Conservation (phyloP, 2,329 filamentous ascomycete genomes). For the Penicillium digitatum region DNA sequence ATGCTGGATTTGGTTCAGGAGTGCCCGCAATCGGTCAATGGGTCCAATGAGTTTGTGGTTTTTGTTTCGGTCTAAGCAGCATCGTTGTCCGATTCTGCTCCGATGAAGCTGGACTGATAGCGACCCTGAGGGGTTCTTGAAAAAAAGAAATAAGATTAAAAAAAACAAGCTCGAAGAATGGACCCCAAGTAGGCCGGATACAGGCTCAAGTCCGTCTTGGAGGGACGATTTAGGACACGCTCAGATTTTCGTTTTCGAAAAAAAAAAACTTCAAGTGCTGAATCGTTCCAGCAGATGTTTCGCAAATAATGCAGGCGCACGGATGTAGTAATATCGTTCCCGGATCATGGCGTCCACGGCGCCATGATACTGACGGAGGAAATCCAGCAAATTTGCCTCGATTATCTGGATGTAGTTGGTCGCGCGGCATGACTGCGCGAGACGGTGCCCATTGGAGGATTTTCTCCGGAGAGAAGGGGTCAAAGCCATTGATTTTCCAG, state of each 20-base stretch:
- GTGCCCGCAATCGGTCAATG: neutral
- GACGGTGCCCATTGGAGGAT: constrained; percentile 16
- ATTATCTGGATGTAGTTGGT: constrained; percentile 13
- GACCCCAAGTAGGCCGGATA: neutral
- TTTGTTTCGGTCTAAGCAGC: neutral
- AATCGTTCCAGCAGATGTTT: neutral
- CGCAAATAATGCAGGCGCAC: constrained; percentile 2
- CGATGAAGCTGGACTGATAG: neutral
- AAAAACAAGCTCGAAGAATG: neutral
- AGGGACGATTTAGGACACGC: neutral
- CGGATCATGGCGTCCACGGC: neutral
- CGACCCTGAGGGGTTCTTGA: neutral
- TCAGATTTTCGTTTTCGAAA: constrained; percentile 1
- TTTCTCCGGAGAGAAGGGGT: constrained; percentile 16
- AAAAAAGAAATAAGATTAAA: neutral
- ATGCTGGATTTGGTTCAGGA: neutral
- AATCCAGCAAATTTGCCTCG: constrained; percentile 12
- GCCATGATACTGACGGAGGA: constrained; percentile 12
- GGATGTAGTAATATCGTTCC: constrained; percentile 3
- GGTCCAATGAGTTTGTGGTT: neutral
- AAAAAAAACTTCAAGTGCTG: neutral
- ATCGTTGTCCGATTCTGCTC: neutral
- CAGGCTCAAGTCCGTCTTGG: neutral
- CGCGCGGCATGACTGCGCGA: constrained; percentile 2
- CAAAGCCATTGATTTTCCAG: constrained; percentile 8